These are phyloP conservation scores for Metschnikowia baotianmanensis DNA, from an alignment of 805 yeast genomes.

Conservation along the genomic window DNA sequence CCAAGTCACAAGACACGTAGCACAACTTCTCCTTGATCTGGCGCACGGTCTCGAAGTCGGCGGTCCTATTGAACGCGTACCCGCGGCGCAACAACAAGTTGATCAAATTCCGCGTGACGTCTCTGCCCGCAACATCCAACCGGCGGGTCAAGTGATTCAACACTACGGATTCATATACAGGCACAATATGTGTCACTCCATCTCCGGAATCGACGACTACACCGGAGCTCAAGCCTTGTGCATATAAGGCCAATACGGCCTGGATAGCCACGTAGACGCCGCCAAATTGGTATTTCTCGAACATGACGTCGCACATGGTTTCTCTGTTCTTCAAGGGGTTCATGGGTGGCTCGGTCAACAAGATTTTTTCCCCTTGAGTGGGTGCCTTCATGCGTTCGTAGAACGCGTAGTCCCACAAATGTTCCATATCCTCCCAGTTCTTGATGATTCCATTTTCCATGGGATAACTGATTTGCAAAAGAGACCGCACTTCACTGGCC, in stretches of 20 bases:
- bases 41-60: constrained; percentile 98
- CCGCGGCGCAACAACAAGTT: constrained; percentile 91
- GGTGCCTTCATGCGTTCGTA: constrained; percentile 84
- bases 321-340: constrained; percentile 90
- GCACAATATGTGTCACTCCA: constrained; percentile 98
- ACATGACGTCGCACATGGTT: constrained; percentile 88
- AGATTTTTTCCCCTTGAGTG: constrained; percentile 69
- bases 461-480: constrained; percentile 91
- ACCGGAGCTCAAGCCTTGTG: constrained; percentile 95
- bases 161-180: constrained; percentile 97
- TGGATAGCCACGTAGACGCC: constrained; percentile 96
- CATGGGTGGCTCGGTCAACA: constrained; percentile 97
- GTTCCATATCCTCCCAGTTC: constrained; percentile 98
- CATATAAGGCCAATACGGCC: constrained; percentile 96
- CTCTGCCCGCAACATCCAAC: constrained; percentile 96
- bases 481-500: constrained; percentile 85
- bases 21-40: constrained; percentile 96
- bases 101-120: constrained; percentile 94
- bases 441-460: constrained; percentile 98
- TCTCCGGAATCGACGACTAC: constrained; percentile 99
- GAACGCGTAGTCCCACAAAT: constrained; percentile 96
- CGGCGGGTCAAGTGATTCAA: constrained; percentile 89
- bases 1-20: constrained; percentile 92
- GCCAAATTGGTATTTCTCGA: constrained; percentile 84
- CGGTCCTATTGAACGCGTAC: constrained; percentile 96